These are phyloP conservation scores for Plasmodium ovale DNA, from an alignment of 169 alveolate genomes.

Conservation along the genomic window DNA sequence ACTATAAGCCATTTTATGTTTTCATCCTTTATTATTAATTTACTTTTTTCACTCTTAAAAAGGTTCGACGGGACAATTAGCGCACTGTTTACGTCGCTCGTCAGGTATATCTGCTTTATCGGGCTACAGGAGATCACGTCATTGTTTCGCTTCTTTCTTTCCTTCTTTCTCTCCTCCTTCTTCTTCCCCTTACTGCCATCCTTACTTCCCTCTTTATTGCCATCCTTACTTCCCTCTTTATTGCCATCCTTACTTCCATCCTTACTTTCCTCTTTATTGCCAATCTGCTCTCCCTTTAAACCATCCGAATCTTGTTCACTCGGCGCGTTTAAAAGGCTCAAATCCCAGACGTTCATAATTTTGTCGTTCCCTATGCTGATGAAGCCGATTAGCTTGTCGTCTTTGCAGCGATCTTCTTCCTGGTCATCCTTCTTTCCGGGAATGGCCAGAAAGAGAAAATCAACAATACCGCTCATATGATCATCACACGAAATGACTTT, in stretches of 20 bases:
- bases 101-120: constrained; percentile 44
- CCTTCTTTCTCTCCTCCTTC: constrained; percentile 8
- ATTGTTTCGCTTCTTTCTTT: constrained; percentile 10
- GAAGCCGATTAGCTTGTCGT: constrained; percentile 55
- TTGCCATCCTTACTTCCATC: not conserved
- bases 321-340: constrained; percentile 17
- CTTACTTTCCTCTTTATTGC: not conserved
- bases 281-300: not conserved
- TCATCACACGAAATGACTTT: constrained; percentile 47
- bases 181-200: not conserved
- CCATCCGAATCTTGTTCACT: constrained; percentile 22
- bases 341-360: constrained; percentile 70
- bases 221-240: constrained; percentile 1
- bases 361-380: constrained; percentile 69
- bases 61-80: constrained; percentile 37
- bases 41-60: constrained; percentile 40
- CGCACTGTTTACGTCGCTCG: constrained; percentile 55
- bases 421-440: not conserved
- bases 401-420: constrained; percentile 16
- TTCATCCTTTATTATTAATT: constrained; percentile 51
- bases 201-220: constrained; percentile 1
- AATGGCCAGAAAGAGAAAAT: constrained; percentile 47
- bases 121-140: constrained; percentile 21
- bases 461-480: constrained; percentile 65
- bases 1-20: constrained; percentile 74